Percentiles rank a stretch among this genome's conserved stretches.
These are phyloP conservation scores for Sutorius australiensis DNA, from an alignment of 768 basidiomycete species.

Conservation along the genomic window DNA sequence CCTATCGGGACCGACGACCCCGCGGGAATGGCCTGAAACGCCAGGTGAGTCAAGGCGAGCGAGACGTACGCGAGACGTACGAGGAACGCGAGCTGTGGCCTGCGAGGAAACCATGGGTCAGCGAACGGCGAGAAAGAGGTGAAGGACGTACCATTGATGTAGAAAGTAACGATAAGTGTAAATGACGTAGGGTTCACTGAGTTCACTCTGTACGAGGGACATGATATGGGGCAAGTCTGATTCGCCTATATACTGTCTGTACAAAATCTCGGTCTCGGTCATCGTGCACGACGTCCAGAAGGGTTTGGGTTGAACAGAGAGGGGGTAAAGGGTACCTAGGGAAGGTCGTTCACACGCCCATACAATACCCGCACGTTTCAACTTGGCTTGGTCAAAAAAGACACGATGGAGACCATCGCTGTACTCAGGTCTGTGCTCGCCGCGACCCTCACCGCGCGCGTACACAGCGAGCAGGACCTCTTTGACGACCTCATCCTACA, in stretches of 20 bases:
- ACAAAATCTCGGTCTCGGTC: conserved; percentile 41
- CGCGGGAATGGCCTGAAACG: conserved; percentile 25
- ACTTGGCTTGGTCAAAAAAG: not conserved
- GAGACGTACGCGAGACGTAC: conserved; percentile 31
- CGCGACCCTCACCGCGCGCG: conserved; percentile 43
- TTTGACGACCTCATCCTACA: conserved; percentile 71
- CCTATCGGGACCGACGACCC: conserved; percentile 62
- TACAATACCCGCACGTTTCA: not conserved
- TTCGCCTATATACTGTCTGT: conserved; percentile 75
- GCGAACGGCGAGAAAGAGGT: not conserved
- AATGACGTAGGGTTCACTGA: conserved; percentile 93
- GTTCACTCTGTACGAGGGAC: conserved; percentile 83
- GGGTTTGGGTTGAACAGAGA: too few relatives aligned
- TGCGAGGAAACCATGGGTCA: conserved; percentile 26
- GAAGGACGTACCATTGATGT: conserved; percentile 76
- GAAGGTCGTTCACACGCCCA: not conserved
- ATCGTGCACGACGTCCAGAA: conserved; percentile 7
- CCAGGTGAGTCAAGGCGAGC: not conserved
- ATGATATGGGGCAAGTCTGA: conserved; percentile 80
- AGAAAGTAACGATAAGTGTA: conserved; percentile 98
- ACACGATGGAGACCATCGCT: conserved; percentile 54
- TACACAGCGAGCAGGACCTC: conserved; percentile 64
- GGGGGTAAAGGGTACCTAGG: not conserved
- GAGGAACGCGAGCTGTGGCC: conserved; percentile 88
- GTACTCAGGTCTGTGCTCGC: conserved; percentile 53